These are phyloP conservation scores for Dactylellina haptotyla DNA, from an alignment of 2,329 filamentous ascomycete species.

Conservation along the genomic window DNA sequence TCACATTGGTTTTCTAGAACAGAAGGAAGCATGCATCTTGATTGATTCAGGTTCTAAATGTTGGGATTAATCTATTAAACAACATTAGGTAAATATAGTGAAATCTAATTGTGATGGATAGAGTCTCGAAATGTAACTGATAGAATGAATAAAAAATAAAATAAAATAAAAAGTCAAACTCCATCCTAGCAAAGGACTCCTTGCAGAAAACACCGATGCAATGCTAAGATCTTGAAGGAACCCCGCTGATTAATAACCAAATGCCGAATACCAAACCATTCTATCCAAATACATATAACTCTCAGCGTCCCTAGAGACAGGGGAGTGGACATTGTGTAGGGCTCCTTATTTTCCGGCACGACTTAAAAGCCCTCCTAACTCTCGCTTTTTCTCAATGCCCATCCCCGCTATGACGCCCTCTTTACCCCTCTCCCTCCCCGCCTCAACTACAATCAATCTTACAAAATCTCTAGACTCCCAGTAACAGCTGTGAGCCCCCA, in stretches of 20 bases:
- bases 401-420: conserved; percentile 51
- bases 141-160: background rate
- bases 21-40: background rate
- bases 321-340: no score
- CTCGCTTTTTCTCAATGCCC: conserved; percentile 48
- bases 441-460: conserved; percentile 87
- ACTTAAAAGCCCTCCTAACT: conserved; percentile 43
- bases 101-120: background rate
- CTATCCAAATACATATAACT: no score
- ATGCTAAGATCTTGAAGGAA: no score
- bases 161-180: conserved; percentile 1
- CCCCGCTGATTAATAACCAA: no score
- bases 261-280: no score
- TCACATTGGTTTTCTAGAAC: conserved; percentile 1
- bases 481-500: conserved; percentile 93
- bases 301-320: no score
- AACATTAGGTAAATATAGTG: no score
- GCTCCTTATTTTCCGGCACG: conserved; percentile 34
- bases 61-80: no score
- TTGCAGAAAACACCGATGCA: conserved; percentile 7
- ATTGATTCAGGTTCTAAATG: no score
- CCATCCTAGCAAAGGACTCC: conserved; percentile 1
- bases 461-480: conserved; percentile 90
- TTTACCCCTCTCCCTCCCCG: conserved; percentile 66
- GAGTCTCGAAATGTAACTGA: background rate